Base-by-base conservation (phyloP, 495 filamentous ascomycete genomes). In the Paragyromitra xinjiangensis region DNA sequence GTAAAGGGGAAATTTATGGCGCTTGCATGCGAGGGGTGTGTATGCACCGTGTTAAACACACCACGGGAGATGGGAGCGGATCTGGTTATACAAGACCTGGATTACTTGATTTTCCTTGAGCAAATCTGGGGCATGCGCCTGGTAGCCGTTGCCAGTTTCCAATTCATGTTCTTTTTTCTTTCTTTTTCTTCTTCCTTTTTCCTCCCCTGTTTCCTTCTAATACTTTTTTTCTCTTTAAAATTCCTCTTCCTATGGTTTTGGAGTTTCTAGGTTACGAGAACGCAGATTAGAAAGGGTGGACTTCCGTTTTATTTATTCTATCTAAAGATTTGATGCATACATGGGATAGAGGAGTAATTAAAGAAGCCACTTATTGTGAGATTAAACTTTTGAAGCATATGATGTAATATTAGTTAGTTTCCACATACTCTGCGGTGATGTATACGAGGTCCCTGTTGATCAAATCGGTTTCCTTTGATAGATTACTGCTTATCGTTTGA, bases 61-160 rank as follows among this genome's bases (percentile, higher is more conserved):
- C 22, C 75, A 77, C 65, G 66, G 74, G 77, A 79, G 61, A 77
- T 78, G 75, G 74, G 61, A 71, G 63, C 42, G 74, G 77, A 72
- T 79, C 74, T 71, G 45, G 50, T 45, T 26, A 59, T 76, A 69
- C 58, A 63, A 69, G 77, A 79, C 77, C 66, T 79, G 75, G 74
- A 44, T 78, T 79, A 72, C 55, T 44, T 50, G 70, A 26, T 40
- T 34, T 69, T 48, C 34, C 66, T 70, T 65, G 51, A 51, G 66
- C 55, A 61, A 78, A 79, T 79, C 59, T 65, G 42, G 59, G 48
- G 62, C 42, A 72, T 71, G 66, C 50, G 44, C 66, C 50, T 53
- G 24, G 65, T 64, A 34, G 40, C 77, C 61, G 56, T 71, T 79
- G 51, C 74, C 9, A 40, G 34, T 44, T 42, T 72, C 55, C 61